These are phyloP conservation scores for Arachnopeziza araneosa DNA, from an alignment of 2,329 filamentous ascomycete species.

Conservation along the genomic window DNA sequence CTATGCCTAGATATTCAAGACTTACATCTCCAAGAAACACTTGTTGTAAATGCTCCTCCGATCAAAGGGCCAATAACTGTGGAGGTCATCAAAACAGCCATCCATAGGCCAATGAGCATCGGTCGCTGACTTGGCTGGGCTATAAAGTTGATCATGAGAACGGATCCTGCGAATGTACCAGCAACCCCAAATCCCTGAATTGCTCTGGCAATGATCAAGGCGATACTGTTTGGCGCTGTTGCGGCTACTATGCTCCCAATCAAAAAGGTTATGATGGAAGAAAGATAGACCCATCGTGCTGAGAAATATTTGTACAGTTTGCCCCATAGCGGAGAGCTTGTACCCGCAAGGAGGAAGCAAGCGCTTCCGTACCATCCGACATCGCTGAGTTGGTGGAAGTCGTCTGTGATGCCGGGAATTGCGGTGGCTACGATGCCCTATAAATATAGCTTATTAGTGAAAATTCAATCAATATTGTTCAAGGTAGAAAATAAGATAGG, in stretches of 20 bases:
- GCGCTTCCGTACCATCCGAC: conserved; percentile 42
- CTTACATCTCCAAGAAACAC: conserved; percentile 31
- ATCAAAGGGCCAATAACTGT: conserved; percentile 26
- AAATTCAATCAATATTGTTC: too few relatives aligned
- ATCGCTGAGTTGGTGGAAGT: conserved; percentile 3
- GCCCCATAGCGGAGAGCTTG: conserved; percentile 18
- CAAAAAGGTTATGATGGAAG: conserved; percentile 25
- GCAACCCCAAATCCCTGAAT: conserved; percentile 24
- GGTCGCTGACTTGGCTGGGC: conserved; percentile 28
- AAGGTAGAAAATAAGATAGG: too few relatives aligned
- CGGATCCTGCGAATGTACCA: conserved; percentile 31
- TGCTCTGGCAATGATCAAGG: conserved; percentile 27
- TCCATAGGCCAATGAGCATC: conserved; percentile 21
- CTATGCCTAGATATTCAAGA: conserved; percentile 8
- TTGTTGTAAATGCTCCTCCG: conserved; percentile 29
- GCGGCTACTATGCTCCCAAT: conserved; percentile 26
- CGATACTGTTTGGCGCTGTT: conserved; percentile 22
- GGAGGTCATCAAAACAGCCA: conserved; percentile 15
- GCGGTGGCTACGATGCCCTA: conserved; percentile 4
- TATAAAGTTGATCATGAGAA: conserved; percentile 36
- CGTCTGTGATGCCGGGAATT: conserved; percentile 6
- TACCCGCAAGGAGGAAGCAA: conserved; percentile 6
- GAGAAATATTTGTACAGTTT: conserved; percentile 22
- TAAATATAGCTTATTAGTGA: too few relatives aligned
- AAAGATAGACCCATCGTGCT: conserved; percentile 18